A percentile compares a stretch with the other conserved stretches of the same genome.
phyloP scores from a whole-genome alignment of 2,329 filamentous ascomycete genomes.

The Zopfia rhizophila region DNA sequence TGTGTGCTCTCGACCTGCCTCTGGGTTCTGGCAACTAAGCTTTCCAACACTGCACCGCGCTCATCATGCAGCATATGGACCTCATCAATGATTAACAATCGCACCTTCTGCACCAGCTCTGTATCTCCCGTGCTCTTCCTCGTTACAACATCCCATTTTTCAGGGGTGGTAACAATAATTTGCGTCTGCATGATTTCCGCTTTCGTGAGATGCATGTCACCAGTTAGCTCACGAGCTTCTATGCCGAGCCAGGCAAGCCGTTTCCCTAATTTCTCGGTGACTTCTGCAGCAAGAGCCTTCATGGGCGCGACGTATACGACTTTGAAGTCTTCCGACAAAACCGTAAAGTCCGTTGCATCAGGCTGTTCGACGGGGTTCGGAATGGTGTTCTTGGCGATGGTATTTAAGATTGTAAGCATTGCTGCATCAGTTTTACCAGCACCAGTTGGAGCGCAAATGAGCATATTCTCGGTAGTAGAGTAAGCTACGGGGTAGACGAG shows the following conservation, averaged over 20 bases:
- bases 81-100: conserved; percentile 96
- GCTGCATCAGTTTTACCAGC: conserved; percentile 99
- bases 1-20: conserved; percentile 98
- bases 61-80: conserved; percentile 99
- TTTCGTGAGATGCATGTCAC: conserved; percentile 99
- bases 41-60: conserved; percentile 93
- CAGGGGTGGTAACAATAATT: conserved; percentile 97
- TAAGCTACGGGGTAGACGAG: conserved; percentile 95
- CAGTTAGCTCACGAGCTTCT: conserved; percentile 91
- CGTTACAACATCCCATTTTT: conserved; percentile 99
- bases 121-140: conserved; percentile 97
- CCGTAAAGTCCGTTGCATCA: conserved; percentile 79
- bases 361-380: conserved; percentile 83
- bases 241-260: conserved; percentile 93
- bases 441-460: conserved; percentile 97
- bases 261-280: conserved; percentile 93
- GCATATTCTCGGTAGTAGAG: conserved; percentile 96
- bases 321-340: conserved; percentile 91
- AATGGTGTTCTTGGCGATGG: conserved; percentile 83
- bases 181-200: conserved; percentile 95
- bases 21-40: conserved; percentile 92
- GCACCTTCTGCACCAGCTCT: conserved; percentile 96
- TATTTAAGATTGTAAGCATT: conserved; percentile 94
- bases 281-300: conserved; percentile 97
- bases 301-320: conserved; percentile 99